These are phyloP conservation scores for Priceomyces melissophilus DNA, from an alignment of 805 yeast species.

Conservation along the genomic window DNA sequence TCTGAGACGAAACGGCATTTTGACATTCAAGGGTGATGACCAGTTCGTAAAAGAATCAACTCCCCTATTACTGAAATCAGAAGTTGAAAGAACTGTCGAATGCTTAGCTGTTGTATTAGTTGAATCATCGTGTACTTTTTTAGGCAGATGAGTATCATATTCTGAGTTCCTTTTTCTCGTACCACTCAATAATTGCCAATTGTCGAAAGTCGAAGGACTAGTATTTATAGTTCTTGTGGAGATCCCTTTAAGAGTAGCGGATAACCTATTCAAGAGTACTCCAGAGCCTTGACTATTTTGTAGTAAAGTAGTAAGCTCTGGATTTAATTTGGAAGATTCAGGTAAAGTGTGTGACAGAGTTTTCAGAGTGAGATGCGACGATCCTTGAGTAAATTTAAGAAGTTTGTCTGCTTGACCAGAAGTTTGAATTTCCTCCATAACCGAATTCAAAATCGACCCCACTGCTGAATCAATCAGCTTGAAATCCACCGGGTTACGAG, in stretches of 20 bases:
- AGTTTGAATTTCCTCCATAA: conserved; percentile 19
- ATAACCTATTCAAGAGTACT: conserved; percentile 5
- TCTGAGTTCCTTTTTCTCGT: not conserved
- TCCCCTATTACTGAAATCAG: no score
- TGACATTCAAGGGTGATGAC: no score
- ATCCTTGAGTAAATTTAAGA: conserved; percentile 20
- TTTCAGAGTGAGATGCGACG: conserved; percentile 4
- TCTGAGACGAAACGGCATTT: no score
- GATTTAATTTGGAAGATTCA: conserved; percentile 5
- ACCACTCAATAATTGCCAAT: conserved; percentile 6
- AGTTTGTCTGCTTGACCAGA: conserved; percentile 23
- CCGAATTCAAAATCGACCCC: conserved; percentile 17
- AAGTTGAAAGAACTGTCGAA: no score
- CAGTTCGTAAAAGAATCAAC: no score
- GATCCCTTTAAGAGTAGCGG: conserved; percentile 4
- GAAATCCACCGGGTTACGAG: conserved; percentile 17
- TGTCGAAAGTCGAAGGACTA: conserved; percentile 6
- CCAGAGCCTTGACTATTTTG: conserved; percentile 5
- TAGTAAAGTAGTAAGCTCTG: conserved; percentile 9
- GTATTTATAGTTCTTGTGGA: not conserved
- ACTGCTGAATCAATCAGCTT: conserved; percentile 22
- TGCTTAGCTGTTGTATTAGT: no score
- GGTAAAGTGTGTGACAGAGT: not conserved
- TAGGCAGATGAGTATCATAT: no score
- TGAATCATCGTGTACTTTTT: no score